A percentile compares a stretch with the other conserved stretches of the same genome.
Evolutionary conservation across 164 flowering plant species (phyloP).

Genomic region (Sedum album): DNA sequence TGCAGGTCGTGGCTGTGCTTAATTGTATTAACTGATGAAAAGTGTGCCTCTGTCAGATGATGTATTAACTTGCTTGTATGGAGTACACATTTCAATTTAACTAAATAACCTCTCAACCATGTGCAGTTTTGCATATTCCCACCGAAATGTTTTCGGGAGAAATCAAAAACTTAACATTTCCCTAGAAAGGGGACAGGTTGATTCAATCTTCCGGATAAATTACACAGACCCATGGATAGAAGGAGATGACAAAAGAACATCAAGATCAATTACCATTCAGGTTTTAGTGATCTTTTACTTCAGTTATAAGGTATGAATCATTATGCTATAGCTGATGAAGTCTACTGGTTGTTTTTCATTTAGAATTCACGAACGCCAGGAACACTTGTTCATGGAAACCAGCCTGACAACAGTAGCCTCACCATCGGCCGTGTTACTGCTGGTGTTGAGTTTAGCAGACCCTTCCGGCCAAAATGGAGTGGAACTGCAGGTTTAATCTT

Average conservation of each 20-base stretch:
- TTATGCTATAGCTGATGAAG: not conserved
- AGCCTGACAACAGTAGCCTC: constrained; percentile 43
- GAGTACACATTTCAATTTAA: not conserved
- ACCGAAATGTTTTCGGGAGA: constrained; percentile 86
- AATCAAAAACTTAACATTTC: constrained; percentile 93
- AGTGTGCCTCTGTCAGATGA: not conserved
- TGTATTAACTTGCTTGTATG: not conserved
- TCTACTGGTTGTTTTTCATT: not conserved
- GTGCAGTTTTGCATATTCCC: constrained; percentile 93
- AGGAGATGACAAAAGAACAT: constrained; percentile 96
- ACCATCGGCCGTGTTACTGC: constrained; percentile 84
- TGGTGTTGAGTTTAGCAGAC: constrained; percentile 85
- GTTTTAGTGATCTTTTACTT: constrained; percentile 21
- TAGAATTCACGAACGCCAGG: constrained; percentile 98
- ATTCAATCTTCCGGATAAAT: constrained; percentile 80
- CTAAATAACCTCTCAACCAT: constrained; percentile 4
- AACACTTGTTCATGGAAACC: constrained; percentile 77
- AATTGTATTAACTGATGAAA: not conserved
- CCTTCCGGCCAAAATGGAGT: constrained; percentile 91
- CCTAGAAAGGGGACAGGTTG: constrained; percentile 90
- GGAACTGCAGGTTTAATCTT: constrained; percentile 84
- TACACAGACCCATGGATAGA: constrained; percentile 98
- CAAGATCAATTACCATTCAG: constrained; percentile 89
- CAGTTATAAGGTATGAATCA: not conserved
- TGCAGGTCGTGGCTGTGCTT: no score